Base-by-base conservation (phyloP, 2,329 filamentous ascomycete genomes). In the Thyridium curvatum region DNA sequence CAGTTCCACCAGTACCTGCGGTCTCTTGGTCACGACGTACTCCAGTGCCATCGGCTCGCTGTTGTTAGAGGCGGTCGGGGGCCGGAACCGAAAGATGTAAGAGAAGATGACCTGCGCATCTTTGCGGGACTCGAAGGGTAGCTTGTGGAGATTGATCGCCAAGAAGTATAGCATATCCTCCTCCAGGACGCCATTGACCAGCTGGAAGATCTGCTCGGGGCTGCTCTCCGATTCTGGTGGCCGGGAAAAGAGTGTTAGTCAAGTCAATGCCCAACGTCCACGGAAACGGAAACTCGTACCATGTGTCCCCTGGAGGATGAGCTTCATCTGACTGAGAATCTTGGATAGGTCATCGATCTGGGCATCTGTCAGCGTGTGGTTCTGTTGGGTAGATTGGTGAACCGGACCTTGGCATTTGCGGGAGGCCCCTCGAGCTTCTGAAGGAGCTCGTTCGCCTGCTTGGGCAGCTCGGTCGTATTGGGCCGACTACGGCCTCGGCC, bases 81-180 rank as follows among this genome's bases (percentile, higher is more conserved):
- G 84, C 47, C 86, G 86, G 70, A 93, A 96, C 48, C 90, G 86
- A 59, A 96, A 88, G 50, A 94, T 85, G 60, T 91, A 93, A 31
- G 89, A 95, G 66, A 97, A 93, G 58, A 96, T 93, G 46, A 93
- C 86, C 60, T 96, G 91, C 12, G 87, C 86, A 57, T 96, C 91
- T 69, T 96, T 97, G 55, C 91, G 83, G 30, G 90, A 87, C 68
- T 98, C 93, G 68, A 98, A 98, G 1, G 91, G 89, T 4, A 98
- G 76, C 37, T 83, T 79, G 62, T 87, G 81, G 34, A 98, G 84
- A 56, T 84, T 84, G 44, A 82, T 74, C 15, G 91, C 88, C 41
- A 98, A 82, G 37, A 86, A 72, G 52, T 86, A 86, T 32, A 98
- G 79, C 8, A 98, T 73, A 59, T 95, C 89, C 65, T 96, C 89